Evolutionary conservation across 805 yeast genomes (phyloP).

Genomic region (Candida berthetii): DNA sequence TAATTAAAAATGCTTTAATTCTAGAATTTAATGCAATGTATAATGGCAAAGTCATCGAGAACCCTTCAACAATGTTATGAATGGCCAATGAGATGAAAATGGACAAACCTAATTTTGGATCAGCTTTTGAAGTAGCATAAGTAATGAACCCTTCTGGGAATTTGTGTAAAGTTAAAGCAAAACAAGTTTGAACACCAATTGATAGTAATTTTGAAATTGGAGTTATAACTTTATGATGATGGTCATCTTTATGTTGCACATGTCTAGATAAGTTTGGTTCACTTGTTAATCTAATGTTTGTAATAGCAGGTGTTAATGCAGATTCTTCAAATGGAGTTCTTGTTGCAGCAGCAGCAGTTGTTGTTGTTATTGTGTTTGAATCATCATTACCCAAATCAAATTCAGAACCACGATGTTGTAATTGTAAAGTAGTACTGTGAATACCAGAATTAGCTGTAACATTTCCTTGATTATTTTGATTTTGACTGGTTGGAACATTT

Average conservation of each 20-base stretch:
- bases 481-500: too few relatives aligned
- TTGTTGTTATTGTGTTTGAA: too few relatives aligned
- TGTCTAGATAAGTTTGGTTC: constrained; percentile 22
- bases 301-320: not conserved
- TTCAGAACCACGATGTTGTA: too few relatives aligned
- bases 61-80: constrained; percentile 92
- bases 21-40: constrained; percentile 68
- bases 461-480: too few relatives aligned
- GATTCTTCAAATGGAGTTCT: too few relatives aligned
- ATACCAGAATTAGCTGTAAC: too few relatives aligned
- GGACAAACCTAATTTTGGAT: constrained; percentile 65
- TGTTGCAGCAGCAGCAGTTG: not conserved
- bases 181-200: constrained; percentile 84
- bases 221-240: constrained; percentile 76
- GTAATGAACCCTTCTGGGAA: constrained; percentile 94
- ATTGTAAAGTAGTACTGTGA: too few relatives aligned
- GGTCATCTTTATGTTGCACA: constrained; percentile 34
- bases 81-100: constrained; percentile 81
- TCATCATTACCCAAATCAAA: too few relatives aligned
- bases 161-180: constrained; percentile 85
- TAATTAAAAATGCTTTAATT: constrained; percentile 53
- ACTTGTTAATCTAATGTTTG: constrained; percentile 11
- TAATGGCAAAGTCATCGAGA: constrained; percentile 86
- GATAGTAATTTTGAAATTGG: constrained; percentile 74
- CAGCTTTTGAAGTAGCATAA: constrained; percentile 66